phyloP scores from a whole-genome alignment of 192 early-diverging fungal genomes.

The Glomus cerebriforme region DNA sequence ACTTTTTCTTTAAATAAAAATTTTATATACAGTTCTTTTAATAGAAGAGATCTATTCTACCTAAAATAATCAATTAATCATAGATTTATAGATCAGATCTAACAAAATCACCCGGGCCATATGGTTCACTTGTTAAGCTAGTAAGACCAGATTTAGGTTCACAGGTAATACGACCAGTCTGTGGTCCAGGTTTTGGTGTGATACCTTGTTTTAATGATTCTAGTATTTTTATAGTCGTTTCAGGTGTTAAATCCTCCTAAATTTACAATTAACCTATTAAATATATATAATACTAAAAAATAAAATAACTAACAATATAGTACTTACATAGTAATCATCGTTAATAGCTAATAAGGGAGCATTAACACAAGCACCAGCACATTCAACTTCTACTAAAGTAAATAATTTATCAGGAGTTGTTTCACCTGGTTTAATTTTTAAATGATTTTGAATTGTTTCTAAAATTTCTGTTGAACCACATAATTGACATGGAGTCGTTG shows the following conservation, averaged over 20 bases:
- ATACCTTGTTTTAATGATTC: slow-evolving; percentile 85
- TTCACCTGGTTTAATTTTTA: slow-evolving; percentile 92
- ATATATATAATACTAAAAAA: neutral
- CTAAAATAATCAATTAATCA: too few relatives aligned
- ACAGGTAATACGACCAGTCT: slow-evolving; percentile 82
- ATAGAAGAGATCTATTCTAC: too few relatives aligned
- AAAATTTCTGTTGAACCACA: slow-evolving; percentile 92
- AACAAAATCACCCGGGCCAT: slow-evolving; percentile 90
- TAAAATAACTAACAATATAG: neutral
- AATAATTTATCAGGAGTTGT: slow-evolving; percentile 93
- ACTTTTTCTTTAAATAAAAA: neutral
- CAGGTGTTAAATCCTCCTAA: slow-evolving; percentile 97
- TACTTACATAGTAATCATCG: slow-evolving; percentile 25
- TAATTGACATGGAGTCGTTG: slow-evolving; percentile 96
- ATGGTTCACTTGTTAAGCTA: slow-evolving; percentile 80
- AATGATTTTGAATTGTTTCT: slow-evolving; percentile 80
- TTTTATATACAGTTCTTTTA: neutral
- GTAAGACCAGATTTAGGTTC: slow-evolving; percentile 86
- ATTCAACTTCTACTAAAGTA: slow-evolving; percentile 99
- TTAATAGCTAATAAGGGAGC: slow-evolving; percentile 86
- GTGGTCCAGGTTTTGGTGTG: slow-evolving; percentile 78
- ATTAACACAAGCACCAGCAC: slow-evolving; percentile 98
- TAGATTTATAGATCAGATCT: slow-evolving; percentile 68
- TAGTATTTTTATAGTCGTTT: slow-evolving; percentile 84
- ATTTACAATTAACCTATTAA: neutral